A percentile compares a stretch with the other conserved stretches of the same genome.
Conservation (phyloP, 306 rosid species). For the Trifolium pratense region DNA sequence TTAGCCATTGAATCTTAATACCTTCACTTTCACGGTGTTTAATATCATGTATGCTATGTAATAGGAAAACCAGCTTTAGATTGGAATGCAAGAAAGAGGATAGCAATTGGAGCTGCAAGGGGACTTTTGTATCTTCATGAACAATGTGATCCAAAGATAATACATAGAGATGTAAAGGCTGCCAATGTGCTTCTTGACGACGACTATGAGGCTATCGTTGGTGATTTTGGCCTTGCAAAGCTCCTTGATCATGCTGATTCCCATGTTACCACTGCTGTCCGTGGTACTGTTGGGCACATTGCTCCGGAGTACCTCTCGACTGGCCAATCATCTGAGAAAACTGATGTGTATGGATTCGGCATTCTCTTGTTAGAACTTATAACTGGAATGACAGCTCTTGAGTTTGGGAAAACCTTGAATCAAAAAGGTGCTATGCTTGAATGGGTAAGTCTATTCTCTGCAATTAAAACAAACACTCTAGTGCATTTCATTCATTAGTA, state of each 20-base stretch:
- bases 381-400: conserved; percentile 94
- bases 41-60: conserved; percentile 29
- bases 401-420: conserved; percentile 85
- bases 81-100: conserved; percentile 93
- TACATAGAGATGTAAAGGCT: conserved; percentile 97
- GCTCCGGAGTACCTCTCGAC: conserved; percentile 99
- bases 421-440: conserved; percentile 96
- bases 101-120: conserved; percentile 96
- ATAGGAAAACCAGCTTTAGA: conserved; percentile 91
- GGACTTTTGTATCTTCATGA: conserved; percentile 94
- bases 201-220: conserved; percentile 81
- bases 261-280: conserved; percentile 98
- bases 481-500: conserved; percentile 17
- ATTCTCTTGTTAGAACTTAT: conserved; percentile 93
- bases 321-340: conserved; percentile 97
- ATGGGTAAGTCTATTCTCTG: conserved; percentile 72
- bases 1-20: conserved; percentile 8
- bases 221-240: conserved; percentile 98
- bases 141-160: conserved; percentile 98
- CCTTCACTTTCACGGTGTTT: not conserved
- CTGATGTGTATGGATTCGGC: conserved; percentile 95
- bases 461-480: conserved; percentile 12
- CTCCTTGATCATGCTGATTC: conserved; percentile 96
- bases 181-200: conserved; percentile 97
- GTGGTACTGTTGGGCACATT: conserved; percentile 98